Evolutionary conservation across 805 yeast species (phyloP), one percentile per base, ranked within the genome.

Genomic region (Teunomyces panamensis): DNA sequence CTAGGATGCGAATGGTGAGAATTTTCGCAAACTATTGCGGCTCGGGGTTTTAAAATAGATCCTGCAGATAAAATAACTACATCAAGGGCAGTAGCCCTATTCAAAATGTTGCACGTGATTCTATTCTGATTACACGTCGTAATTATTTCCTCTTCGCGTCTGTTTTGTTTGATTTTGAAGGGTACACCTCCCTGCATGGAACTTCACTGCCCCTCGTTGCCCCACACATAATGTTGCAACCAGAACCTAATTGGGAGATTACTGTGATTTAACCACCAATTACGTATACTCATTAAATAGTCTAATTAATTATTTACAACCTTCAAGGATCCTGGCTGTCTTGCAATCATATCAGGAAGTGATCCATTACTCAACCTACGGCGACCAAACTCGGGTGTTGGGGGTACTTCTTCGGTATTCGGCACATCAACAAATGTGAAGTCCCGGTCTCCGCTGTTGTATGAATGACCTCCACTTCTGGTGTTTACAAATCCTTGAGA

Each of bases 331-430:
- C 79, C 77, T 8, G 73, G 72, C 45, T 66, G 66, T 51, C 78
- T 65, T 5, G 78, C 78, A 46, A 60, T 59, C 65, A 62, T 62
- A 56, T 79, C 83, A 1, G 81, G 84, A 46, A 80, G 60, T 9
- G 83, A 78, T 13, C 83, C 81, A 50, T 79, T 73, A 57, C 83
- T 77, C 49, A 79, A 67, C 50, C 81, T 69, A 51, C 80, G 68
- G 42, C 79, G 70, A 16, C 80, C 80, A 48, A 59, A 59, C 47
- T 66, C 77, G 11, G 67, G 51, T 3, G 51, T 30, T 3, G 53
- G 48, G 14, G 49, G 45, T 24, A 42, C 20, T 4, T 47, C 47
- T 2, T n/a, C 34, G 10, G 41, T 28, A 8, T 39, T 17, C 9
- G 45, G 36, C 10, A 33, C 42, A 13, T 36, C 27, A 10, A 20